Conservation (phyloP, 306 rosid species). For the Prunus salicina region DNA sequence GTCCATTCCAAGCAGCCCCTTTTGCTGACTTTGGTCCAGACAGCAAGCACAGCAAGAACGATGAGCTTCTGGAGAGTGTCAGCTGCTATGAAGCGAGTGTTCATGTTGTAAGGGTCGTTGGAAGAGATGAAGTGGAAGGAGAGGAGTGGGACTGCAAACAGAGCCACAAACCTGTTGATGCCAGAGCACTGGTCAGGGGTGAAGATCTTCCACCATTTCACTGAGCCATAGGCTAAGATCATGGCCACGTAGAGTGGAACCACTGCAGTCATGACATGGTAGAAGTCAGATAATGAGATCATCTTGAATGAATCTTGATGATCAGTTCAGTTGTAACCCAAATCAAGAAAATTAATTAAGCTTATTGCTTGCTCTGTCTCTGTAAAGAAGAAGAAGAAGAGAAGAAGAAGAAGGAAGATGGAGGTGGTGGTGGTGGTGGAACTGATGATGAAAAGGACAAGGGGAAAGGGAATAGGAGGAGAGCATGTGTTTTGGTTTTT, state of each 20-base stretch:
- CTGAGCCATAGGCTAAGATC: constrained; percentile 88
- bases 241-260: constrained; percentile 93
- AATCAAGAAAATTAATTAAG: not conserved
- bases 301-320: constrained; percentile 20
- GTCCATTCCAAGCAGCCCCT: constrained; percentile 84
- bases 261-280: constrained; percentile 93
- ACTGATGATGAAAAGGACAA: constrained; percentile 33
- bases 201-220: constrained; percentile 96
- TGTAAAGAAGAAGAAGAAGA: not conserved
- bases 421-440: constrained; percentile 23
- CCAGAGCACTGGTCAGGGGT: constrained; percentile 91
- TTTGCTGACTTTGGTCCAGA: constrained; percentile 56
- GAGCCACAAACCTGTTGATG: constrained; percentile 84
- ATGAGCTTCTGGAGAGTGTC: constrained; percentile 86
- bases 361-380: constrained; percentile 1
- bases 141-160: constrained; percentile 84
- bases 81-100: constrained; percentile 72
- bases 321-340: not conserved
- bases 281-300: constrained; percentile 71
- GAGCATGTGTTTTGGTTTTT: constrained; percentile 63
- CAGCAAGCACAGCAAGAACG: constrained; percentile 41
- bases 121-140: constrained; percentile 86
- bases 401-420: constrained; percentile 10
- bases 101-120: constrained; percentile 82
- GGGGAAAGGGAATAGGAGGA: constrained; percentile 35